Evolutionary conservation across 352 stramenopile species (phyloP).

Genomic region (Phytophthora ramorum): DNA sequence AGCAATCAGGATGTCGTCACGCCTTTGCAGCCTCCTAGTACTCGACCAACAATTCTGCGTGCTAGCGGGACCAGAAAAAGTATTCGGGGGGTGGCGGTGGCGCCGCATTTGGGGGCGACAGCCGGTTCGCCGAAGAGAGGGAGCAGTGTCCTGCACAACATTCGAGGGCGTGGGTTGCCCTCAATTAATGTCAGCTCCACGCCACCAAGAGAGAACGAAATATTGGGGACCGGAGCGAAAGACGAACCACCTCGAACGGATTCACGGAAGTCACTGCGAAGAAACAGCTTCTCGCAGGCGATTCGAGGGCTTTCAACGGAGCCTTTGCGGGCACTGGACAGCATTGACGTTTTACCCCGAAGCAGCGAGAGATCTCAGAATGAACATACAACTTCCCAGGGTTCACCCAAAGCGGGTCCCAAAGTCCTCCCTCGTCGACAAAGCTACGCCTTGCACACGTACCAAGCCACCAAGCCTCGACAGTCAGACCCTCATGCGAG

Average conservation of each 20-base stretch:
- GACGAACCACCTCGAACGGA: conserved; percentile 1
- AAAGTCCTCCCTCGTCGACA: conserved; percentile 12
- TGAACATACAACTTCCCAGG: neutral
- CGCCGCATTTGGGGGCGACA: conserved; percentile 7
- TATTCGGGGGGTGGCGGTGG: conserved; percentile 26
- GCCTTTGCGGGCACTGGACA: conserved; percentile 10
- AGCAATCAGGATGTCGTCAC: neutral
- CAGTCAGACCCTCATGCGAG: neutral
- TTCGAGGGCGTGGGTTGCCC: conserved; percentile 10
- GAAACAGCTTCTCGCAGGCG: conserved; percentile 21
- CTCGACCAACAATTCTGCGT: neutral
- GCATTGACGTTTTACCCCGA: conserved; percentile 14
- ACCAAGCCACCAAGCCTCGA: neutral
- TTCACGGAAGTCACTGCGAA: neutral
- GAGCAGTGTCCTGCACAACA: conserved; percentile 31
- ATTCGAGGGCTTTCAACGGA: conserved; percentile 17
- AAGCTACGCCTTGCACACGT: conserved; percentile 18
- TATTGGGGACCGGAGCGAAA: neutral
- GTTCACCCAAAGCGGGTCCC: neutral
- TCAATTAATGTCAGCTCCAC: neutral
- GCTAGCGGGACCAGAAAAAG: conserved; percentile 4
- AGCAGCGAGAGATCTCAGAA: conserved; percentile 11
- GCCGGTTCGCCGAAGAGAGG: conserved; percentile 7
- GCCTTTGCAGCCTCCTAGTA: conserved; percentile 1
- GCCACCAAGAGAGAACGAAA: neutral